Conservation (phyloP, 2,329 filamentous ascomycete species). For the Xylariales sp. region DNA sequence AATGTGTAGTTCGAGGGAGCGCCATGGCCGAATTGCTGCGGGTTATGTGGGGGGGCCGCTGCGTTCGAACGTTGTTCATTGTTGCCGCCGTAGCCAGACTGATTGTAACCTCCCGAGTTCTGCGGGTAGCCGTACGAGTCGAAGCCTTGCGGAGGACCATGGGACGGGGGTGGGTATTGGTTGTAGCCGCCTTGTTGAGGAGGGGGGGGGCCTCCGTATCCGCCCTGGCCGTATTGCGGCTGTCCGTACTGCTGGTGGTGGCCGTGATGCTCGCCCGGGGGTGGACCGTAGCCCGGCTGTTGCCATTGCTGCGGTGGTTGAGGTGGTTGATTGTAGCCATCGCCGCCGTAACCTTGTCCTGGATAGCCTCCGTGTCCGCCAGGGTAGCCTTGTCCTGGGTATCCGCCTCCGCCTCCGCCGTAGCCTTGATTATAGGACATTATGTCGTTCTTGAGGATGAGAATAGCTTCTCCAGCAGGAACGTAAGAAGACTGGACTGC, state of each 20-base stretch:
- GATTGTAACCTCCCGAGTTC: constrained; percentile 15
- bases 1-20: constrained; percentile 66
- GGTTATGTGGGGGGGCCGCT: constrained; percentile 40
- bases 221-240: constrained; percentile 7
- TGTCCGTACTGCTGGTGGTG: constrained; percentile 12
- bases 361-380: constrained; percentile 5
- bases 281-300: constrained; percentile 5
- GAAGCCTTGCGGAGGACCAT: constrained; percentile 37
- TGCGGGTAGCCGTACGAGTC: constrained; percentile 45
- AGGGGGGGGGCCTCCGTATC: constrained; percentile 13
- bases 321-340: constrained; percentile 9
- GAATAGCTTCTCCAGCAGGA: not conserved
- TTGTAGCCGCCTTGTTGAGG: constrained; percentile 11
- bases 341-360: constrained; percentile 8
- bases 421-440: constrained; percentile 12
- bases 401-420: constrained; percentile 10
- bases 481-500: too few relatives aligned
- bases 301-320: constrained; percentile 5
- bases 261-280: constrained; percentile 18
- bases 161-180: constrained; percentile 17
- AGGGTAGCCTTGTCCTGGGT: constrained; percentile 3
- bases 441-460: not conserved
- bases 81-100: constrained; percentile 25
- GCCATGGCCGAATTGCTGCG: constrained; percentile 61
- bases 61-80: constrained; percentile 12